These are phyloP conservation scores for Lentinula novae-zelandiae DNA, from an alignment of 1,284 basidiomycete genomes.

Conservation along the genomic window DNA sequence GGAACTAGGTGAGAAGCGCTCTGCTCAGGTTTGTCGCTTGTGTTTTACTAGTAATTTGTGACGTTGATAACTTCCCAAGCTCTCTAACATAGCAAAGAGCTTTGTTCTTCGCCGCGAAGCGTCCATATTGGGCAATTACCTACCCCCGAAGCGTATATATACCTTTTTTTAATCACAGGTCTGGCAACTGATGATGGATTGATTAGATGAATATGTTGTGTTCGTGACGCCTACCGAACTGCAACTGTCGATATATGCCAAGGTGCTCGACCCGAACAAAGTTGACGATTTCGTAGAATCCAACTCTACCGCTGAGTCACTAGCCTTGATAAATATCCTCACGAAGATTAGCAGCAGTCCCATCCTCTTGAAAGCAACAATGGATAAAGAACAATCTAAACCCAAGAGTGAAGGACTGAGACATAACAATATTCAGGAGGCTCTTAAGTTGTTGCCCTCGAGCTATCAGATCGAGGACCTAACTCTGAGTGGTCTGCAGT, in stretches of 20 bases:
- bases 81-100: conserved; percentile 75
- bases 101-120: conserved; percentile 91
- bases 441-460: conserved; percentile 65
- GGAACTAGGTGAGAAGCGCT: conserved; percentile 72
- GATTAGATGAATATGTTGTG: conserved; percentile 87
- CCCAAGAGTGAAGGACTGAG: conserved; percentile 34
- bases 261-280: conserved; percentile 68
- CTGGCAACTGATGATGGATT: background rate
- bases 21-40: conserved; percentile 55
- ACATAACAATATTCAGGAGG: conserved; percentile 55
- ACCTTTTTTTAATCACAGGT: background rate
- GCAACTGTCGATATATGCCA: conserved; percentile 79
- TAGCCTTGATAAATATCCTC: conserved; percentile 78
- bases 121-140: conserved; percentile 74
- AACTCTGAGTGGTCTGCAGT: conserved; percentile 63
- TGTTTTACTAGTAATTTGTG: background rate
- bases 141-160: conserved; percentile 85
- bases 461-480: conserved; percentile 65
- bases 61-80: conserved; percentile 35
- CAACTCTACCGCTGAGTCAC: conserved; percentile 68
- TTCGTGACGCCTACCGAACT: conserved; percentile 83
- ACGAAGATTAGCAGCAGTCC: conserved; percentile 95
- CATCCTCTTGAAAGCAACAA: conserved; percentile 73
- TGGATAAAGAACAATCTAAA: conserved; percentile 54
- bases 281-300: conserved; percentile 57